Evolutionary conservation across 106 monocot genomes (phyloP).

Genomic region (Dendrobium catenatum): DNA sequence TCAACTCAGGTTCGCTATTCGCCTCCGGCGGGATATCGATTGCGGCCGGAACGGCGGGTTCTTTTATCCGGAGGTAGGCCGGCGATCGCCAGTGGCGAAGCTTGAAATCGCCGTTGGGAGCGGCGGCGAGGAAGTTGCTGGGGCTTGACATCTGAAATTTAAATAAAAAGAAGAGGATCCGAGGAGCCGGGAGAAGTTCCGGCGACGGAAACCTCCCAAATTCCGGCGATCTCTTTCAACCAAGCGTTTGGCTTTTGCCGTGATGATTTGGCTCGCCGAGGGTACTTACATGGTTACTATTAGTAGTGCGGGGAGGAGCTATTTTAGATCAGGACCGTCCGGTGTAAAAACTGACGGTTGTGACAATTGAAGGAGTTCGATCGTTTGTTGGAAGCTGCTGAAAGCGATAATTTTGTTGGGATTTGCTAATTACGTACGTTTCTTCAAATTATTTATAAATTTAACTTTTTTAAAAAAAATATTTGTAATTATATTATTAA

Average conservation of each 20-base stretch:
- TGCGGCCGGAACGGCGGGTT: background rate
- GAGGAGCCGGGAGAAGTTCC: background rate
- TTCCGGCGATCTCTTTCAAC: background rate
- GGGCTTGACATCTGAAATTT: background rate
- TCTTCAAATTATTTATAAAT: too few relatives aligned
- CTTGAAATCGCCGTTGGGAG: slow-evolving; percentile 10
- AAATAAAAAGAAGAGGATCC: background rate
- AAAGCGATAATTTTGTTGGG: background rate
- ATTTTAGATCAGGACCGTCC: background rate
- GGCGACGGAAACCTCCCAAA: background rate
- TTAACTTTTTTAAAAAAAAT: too few relatives aligned
- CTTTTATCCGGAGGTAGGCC: background rate
- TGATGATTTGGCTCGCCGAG: background rate
- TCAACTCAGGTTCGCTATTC: slow-evolving; percentile 4
- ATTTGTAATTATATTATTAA: too few relatives aligned
- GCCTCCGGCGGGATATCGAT: background rate
- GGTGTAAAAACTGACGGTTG: background rate
- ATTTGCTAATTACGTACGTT: too few relatives aligned
- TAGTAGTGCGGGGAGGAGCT: background rate
- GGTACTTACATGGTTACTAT: background rate
- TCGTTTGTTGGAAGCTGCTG: too few relatives aligned
- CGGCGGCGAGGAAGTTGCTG: background rate
- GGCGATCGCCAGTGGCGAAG: slow-evolving; percentile 23
- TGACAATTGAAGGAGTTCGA: background rate
- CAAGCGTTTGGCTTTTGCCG: background rate